A percentile compares a stretch with the other conserved stretches of the same genome.
These are phyloP conservation scores for Kazachstania bromeliacearum DNA, from an alignment of 805 yeast species.

Conservation along the genomic window DNA sequence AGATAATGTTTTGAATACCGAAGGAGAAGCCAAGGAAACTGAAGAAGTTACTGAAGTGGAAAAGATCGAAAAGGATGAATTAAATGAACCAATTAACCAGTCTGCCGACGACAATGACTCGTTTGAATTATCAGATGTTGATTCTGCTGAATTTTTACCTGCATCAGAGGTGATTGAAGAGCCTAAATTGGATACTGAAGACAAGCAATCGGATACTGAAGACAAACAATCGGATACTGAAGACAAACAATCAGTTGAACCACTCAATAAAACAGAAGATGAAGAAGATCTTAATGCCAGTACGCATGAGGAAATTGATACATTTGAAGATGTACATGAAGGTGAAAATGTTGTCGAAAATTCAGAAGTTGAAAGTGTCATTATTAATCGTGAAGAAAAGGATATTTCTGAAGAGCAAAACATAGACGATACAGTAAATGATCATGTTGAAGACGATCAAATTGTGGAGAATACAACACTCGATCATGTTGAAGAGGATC, in stretches of 20 bases:
- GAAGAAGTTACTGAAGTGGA: not conserved
- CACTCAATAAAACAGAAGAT: not conserved
- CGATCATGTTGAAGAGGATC: too few relatives aligned
- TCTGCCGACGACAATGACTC: slow-evolving; percentile 1
- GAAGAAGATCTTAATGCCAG: not conserved
- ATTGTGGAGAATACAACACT: too few relatives aligned
- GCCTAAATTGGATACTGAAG: not conserved
- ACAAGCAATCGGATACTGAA: not conserved
- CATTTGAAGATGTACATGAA: too few relatives aligned
- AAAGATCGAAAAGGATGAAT: not conserved
- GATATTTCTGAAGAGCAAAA: too few relatives aligned
- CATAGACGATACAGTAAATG: too few relatives aligned
- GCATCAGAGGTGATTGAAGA: not conserved
- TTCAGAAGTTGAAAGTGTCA: too few relatives aligned
- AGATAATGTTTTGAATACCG: not conserved
- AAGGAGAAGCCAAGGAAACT: not conserved
- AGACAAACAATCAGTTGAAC: not conserved
- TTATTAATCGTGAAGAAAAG: too few relatives aligned
- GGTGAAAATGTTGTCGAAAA: too few relatives aligned
- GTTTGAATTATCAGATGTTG: not conserved
- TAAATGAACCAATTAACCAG: too few relatives aligned
- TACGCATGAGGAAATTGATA: too few relatives aligned
- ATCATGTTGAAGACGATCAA: too few relatives aligned
- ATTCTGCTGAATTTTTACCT: not conserved
- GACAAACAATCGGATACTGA: not conserved